Evolutionary conservation across 495 filamentous ascomycete species (phyloP), one percentile per base, ranked within the genome.

Genomic region (Aspergillus ellipticus): DNA sequence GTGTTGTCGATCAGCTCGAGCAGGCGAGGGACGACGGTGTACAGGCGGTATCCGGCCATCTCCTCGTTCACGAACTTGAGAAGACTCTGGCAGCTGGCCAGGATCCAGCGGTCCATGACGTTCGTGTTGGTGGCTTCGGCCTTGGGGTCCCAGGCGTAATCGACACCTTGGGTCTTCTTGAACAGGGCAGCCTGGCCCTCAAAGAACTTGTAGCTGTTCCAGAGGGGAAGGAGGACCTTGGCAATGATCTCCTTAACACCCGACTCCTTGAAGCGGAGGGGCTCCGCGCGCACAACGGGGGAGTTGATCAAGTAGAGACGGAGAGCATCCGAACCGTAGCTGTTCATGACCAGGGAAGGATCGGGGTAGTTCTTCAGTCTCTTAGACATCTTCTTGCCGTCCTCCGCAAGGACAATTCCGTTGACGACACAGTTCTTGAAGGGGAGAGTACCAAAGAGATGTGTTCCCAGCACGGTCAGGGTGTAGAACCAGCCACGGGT

Each of bases 301-400:
- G 93, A 97, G 71, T 97, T 97, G 76, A 97, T 97, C 58, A 98
- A 80, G 65, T 97, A 97, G 6, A 98, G 79, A 51, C 94, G 86
- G 26, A 98, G 82, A 28, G 94, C 94, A 74, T 98, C 94, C 6
- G 93, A 91, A 20, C 94, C 94, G 64, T 96, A 96, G 53, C 86
- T 85, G 45, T 87, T 70, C 80, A 98, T 96, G 60, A 98, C 82
- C 17, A 91, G 66, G 31, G 73, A 74, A 10, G 95, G 94, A 64
- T 97, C 95, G 8, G 95, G 95, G 67, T 97, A 98, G 71, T 98
- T 98, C 78, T 97, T 94, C 37, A 96, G 77, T 39, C 95, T 83
- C 77, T 98, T 98, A 1, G 92, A 97, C 94, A 98, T 98, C 78
- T 98, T 98, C 78, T 96, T 97, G 50, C 94, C 94, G 64, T 97